phyloP scores from a whole-genome alignment of 2,329 filamentous ascomycete genomes.

The Pyricularia sp. region DNA sequence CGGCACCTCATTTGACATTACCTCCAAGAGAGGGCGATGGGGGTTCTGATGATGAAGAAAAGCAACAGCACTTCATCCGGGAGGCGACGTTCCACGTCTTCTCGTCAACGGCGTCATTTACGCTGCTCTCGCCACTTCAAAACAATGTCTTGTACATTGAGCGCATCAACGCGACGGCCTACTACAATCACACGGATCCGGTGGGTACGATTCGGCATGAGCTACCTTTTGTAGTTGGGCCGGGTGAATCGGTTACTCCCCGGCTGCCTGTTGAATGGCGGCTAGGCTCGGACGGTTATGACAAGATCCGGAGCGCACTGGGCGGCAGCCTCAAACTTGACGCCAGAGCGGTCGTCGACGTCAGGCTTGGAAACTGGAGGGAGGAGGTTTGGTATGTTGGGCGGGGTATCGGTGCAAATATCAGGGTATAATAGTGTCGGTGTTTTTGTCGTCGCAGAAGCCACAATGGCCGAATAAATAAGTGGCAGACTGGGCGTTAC shows the following conservation, averaged over 20 bases:
- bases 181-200: conserved; percentile 70
- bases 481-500: background rate
- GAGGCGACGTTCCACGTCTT: conserved; percentile 81
- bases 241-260: conserved; percentile 64
- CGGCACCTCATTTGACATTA: conserved; percentile 56
- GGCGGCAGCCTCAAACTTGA: conserved; percentile 73
- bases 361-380: conserved; percentile 67
- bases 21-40: conserved; percentile 30
- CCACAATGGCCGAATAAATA: background rate
- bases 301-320: conserved; percentile 68
- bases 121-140: conserved; percentile 67
- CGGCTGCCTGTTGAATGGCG: conserved; percentile 76
- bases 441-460: background rate
- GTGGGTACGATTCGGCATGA: conserved; percentile 72
- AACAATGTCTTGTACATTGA: conserved; percentile 69
- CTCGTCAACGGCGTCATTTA: conserved; percentile 79
- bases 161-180: conserved; percentile 72
- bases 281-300: conserved; percentile 69
- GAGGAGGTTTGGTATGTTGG: conserved; percentile 64
- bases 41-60: conserved; percentile 7
- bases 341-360: conserved; percentile 64
- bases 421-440: conserved; percentile 32
- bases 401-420: conserved; percentile 58
- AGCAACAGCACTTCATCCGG: conserved; percentile 56
- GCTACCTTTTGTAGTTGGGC: conserved; percentile 65